These are phyloP conservation scores for Solanum peruvianum DNA, from an alignment of 257 asterid species.

Conservation along the genomic window DNA sequence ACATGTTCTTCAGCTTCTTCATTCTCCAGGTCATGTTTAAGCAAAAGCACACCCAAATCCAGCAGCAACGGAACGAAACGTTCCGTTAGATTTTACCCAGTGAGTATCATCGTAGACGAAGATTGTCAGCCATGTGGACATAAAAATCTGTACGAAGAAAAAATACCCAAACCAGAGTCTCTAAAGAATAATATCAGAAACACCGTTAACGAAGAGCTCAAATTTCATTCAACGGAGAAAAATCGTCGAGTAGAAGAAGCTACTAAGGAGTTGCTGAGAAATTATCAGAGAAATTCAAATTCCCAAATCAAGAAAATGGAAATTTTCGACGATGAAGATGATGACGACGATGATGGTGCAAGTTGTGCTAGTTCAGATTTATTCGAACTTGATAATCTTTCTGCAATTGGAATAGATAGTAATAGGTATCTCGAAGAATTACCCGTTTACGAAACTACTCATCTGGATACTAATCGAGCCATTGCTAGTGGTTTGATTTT, in stretches of 20 bases:
- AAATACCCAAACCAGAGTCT: neutral
- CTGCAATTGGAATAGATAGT: constrained; percentile 65
- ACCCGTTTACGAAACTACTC: constrained; percentile 81
- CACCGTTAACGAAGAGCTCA: constrained; percentile 28
- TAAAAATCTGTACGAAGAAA: constrained; percentile 27
- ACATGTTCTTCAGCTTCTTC: constrained; percentile 88
- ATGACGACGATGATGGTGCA: constrained; percentile 38
- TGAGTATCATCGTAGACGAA: constrained; percentile 60
- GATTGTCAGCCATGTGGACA: constrained; percentile 57
- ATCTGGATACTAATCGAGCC: constrained; percentile 35
- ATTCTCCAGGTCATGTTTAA: constrained; percentile 75
- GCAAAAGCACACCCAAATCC: constrained; percentile 55
- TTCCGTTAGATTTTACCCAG: constrained; percentile 70
- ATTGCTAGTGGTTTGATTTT: constrained; percentile 43
- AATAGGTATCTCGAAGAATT: constrained; percentile 54
- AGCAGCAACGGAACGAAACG: constrained; percentile 26
- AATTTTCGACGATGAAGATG: constrained; percentile 14
- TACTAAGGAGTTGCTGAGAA: constrained; percentile 49
- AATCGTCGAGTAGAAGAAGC: constrained; percentile 56
- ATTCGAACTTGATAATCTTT: constrained; percentile 72
- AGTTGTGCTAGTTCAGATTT: constrained; percentile 82
- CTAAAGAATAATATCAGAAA: constrained; percentile 10
- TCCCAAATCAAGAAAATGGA: neutral
- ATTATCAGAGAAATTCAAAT: constrained; percentile 26
- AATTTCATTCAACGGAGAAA: constrained; percentile 44